These are phyloP conservation scores for Citrus mangshanensis DNA, from an alignment of 345 rosid genomes.

Conservation along the genomic window DNA sequence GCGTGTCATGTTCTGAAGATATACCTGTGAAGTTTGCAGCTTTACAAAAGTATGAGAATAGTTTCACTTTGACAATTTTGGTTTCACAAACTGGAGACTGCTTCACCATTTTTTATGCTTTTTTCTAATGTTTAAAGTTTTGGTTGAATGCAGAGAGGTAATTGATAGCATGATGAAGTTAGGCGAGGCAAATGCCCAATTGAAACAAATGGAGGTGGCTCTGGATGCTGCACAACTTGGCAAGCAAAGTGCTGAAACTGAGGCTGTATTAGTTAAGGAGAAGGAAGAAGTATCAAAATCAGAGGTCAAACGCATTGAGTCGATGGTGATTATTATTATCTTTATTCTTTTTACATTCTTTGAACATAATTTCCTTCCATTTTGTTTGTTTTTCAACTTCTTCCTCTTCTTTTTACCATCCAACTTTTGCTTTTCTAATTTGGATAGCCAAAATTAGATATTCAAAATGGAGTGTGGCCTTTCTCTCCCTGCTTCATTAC, in stretches of 20 bases:
- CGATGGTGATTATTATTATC: constrained; percentile 45
- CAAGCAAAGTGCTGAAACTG: constrained; percentile 66
- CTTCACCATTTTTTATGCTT: neutral
- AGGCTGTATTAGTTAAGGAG: constrained; percentile 62
- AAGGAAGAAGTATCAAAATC: constrained; percentile 55
- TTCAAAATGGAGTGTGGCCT: neutral
- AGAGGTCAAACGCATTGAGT: constrained; percentile 65
- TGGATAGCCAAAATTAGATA: neutral
- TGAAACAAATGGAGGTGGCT: constrained; percentile 78
- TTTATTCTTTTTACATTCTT: constrained; percentile 2
- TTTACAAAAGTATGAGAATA: constrained; percentile 64
- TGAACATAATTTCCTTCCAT: neutral
- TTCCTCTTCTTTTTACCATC: neutral
- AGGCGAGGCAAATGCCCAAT: constrained; percentile 65
- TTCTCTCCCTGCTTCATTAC: neutral
- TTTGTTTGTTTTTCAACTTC: neutral
- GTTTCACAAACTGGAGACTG: neutral
- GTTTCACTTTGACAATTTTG: constrained; percentile 5
- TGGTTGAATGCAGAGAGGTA: constrained; percentile 61
- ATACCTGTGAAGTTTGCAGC: constrained; percentile 57
- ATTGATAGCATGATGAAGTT: constrained; percentile 66
- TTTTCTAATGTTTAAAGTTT: constrained; percentile 11
- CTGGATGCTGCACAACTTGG: constrained; percentile 68
- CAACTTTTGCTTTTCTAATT: neutral
- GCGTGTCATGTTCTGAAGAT: constrained; percentile 70